Percentiles rank a stretch among this genome's conserved stretches.
Conservation (phyloP, 371 early-diverging fungal genomes). For the Apophysomyces variabilis region DNA sequence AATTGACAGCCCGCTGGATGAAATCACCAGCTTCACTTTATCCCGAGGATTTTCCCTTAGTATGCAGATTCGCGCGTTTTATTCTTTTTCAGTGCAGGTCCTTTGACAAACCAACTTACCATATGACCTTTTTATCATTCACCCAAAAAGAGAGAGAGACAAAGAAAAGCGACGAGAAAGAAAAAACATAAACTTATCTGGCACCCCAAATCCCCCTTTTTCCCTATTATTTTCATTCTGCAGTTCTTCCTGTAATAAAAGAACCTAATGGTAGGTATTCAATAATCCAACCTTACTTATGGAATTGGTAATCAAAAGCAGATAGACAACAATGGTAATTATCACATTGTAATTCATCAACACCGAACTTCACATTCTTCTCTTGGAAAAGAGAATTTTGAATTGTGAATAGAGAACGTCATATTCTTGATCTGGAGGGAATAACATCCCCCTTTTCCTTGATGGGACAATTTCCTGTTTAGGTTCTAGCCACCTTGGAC, state of each 20-base stretch:
- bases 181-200: no score
- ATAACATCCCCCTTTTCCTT: no score
- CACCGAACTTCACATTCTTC: no score
- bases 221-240: not conserved
- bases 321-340: not conserved
- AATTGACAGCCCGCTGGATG: not conserved
- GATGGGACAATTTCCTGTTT: not conserved
- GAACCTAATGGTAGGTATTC: not conserved
- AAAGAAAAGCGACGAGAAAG: no score
- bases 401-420: no score
- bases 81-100: not conserved
- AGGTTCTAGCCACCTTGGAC: not conserved
- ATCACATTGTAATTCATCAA: no score
- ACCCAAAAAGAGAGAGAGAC: not conserved
- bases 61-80: slow-evolving; percentile 2
- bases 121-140: not conserved
- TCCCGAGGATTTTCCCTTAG: slow-evolving; percentile 5
- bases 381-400: no score
- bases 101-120: not conserved
- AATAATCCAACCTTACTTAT: not conserved
- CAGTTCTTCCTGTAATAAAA: not conserved
- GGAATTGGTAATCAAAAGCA: not conserved
- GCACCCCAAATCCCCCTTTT: not conserved
- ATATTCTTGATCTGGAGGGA: no score
- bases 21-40: slow-evolving; percentile 5